phyloP scores from a whole-genome alignment of 257 asterid species.

The Plantago ovata region DNA sequence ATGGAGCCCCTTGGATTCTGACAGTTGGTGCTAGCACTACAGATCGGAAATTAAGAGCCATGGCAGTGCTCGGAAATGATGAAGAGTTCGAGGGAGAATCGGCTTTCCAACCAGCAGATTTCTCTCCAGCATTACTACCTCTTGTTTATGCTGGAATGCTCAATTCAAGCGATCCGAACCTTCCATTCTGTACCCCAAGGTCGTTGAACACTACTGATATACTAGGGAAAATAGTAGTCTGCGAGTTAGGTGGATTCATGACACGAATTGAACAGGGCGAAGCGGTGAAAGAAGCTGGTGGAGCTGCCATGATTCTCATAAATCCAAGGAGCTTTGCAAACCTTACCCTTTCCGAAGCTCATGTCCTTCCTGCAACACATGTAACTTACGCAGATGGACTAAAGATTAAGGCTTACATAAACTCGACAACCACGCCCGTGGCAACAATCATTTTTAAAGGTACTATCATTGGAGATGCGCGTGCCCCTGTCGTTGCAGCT shows the following conservation, averaged over 20 bases:
- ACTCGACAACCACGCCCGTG: slow-evolving; percentile 23
- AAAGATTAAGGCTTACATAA: slow-evolving; percentile 22
- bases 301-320: slow-evolving; percentile 24
- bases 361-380: slow-evolving; percentile 30
- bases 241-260: slow-evolving; percentile 3
- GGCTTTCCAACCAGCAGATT: slow-evolving; percentile 29
- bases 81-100: slow-evolving; percentile 30
- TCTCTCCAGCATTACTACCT: slow-evolving; percentile 14
- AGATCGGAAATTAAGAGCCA: slow-evolving; percentile 35
- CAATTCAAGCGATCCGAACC: slow-evolving; percentile 6
- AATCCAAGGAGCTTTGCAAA: not conserved
- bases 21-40: slow-evolving; percentile 48
- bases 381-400: slow-evolving; percentile 26
- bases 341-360: slow-evolving; percentile 2
- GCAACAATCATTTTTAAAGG: slow-evolving; percentile 37
- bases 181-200: slow-evolving; percentile 18
- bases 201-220: slow-evolving; percentile 17
- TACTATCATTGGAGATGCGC: slow-evolving; percentile 35
- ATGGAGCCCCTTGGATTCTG: slow-evolving; percentile 48
- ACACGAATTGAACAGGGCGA: slow-evolving; percentile 1
- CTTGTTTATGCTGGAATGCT: slow-evolving; percentile 28
- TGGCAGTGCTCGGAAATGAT: slow-evolving; percentile 32
- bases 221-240: slow-evolving; percentile 24
- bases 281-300: slow-evolving; percentile 29
- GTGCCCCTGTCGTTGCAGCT: slow-evolving; percentile 37